Conservation (phyloP, 768 basidiomycete species). For the Chalciporus sphaerocephalus region DNA sequence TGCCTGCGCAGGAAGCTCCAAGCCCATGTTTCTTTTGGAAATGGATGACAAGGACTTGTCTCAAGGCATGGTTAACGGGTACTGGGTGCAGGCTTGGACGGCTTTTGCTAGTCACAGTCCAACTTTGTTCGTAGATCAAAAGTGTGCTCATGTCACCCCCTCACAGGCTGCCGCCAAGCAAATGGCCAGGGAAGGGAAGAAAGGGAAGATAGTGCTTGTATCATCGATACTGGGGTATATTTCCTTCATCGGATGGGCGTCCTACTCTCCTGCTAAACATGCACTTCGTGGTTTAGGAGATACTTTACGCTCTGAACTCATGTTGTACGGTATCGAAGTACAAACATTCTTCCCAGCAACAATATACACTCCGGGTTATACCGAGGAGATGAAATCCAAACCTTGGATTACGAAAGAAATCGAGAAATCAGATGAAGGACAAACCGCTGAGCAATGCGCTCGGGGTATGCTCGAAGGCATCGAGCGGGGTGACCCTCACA, state of each 20-base stretch:
- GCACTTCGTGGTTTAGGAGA: slow-evolving; percentile 55
- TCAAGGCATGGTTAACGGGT: too few species aligned
- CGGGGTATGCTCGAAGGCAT: slow-evolving; percentile 22
- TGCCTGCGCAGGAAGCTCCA: slow-evolving; percentile 65
- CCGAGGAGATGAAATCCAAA: slow-evolving; percentile 67
- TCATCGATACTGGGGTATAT: slow-evolving; percentile 68
- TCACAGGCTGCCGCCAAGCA: slow-evolving; percentile 57
- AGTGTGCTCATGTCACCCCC: too few species aligned
- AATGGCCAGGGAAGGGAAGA: slow-evolving; percentile 49
- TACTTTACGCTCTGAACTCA: slow-evolving; percentile 66
- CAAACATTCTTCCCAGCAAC: slow-evolving; percentile 61
- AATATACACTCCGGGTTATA: slow-evolving; percentile 68
- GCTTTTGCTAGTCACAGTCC: too few species aligned
- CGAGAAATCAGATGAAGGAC: slow-evolving; percentile 60
- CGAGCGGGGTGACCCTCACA: slow-evolving; percentile 60
- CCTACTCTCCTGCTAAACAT: slow-evolving; percentile 49
- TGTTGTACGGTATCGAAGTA: slow-evolving; percentile 27
- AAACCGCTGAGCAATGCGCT: slow-evolving; percentile 45
- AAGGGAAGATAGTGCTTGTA: slow-evolving; percentile 69
- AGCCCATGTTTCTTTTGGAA: slow-evolving; percentile 70
- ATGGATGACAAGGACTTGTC: slow-evolving; percentile 44
- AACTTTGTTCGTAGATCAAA: too few species aligned
- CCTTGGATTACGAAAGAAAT: slow-evolving; percentile 67
- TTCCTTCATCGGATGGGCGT: slow-evolving; percentile 66
- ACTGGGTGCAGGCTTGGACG: too few species aligned